phyloP scores from a whole-genome alignment of 129 eudicot genomes.

The Erigeron canadensis region DNA sequence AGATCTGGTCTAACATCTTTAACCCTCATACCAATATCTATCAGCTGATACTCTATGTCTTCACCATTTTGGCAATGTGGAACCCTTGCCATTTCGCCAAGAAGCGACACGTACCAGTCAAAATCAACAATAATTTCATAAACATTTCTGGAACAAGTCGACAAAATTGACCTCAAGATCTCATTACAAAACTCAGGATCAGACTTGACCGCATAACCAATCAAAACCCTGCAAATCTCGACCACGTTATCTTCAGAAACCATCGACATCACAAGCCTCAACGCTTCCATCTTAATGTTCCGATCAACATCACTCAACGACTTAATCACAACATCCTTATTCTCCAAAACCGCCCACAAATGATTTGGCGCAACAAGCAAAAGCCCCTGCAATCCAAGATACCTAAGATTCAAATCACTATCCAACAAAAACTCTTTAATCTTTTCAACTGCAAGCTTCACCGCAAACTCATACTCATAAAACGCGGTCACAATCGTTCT shows the following conservation, averaged over 20 bases:
- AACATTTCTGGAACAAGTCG: constrained; percentile 60
- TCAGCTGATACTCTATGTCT: constrained; percentile 77
- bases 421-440: constrained; percentile 72
- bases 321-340: constrained; percentile 75
- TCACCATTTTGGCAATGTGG: constrained; percentile 84
- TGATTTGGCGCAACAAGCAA: constrained; percentile 50
- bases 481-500: constrained; percentile 68
- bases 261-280: constrained; percentile 81
- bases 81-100: constrained; percentile 84
- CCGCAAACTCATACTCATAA: constrained; percentile 67
- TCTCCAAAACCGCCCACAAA: constrained; percentile 80
- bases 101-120: constrained; percentile 90
- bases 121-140: constrained; percentile 82
- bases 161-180: constrained; percentile 64
- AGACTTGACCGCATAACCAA: constrained; percentile 76
- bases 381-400: constrained; percentile 87
- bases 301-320: constrained; percentile 81
- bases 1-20: constrained; percentile 81
- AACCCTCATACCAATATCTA: constrained; percentile 94
- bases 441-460: constrained; percentile 76
- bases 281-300: constrained; percentile 73
- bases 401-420: constrained; percentile 80
- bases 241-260: constrained; percentile 80
- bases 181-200: constrained; percentile 91
- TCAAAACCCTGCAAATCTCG: constrained; percentile 78